Conservation (phyloP, 148 eudicot species). For the Persicaria tinctoria region DNA sequence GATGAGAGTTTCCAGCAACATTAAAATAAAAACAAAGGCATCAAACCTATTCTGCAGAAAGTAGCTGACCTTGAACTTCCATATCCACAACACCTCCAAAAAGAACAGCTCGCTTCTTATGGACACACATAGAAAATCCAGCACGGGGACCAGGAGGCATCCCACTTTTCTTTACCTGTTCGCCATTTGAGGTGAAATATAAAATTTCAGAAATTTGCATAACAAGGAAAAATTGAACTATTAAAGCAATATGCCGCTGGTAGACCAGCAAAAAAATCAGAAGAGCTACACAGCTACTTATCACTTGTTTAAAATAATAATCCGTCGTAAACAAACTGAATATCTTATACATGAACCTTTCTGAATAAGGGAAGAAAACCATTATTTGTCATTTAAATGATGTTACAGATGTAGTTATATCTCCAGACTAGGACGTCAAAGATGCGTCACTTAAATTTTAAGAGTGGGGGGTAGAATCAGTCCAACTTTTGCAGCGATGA, state of each 20-base stretch:
- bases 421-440: not conserved
- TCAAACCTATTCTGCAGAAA: not conserved
- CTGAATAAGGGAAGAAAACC: not conserved
- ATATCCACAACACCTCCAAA: constrained; percentile 98
- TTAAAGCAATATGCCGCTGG: not conserved
- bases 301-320: no score
- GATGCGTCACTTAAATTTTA: not conserved
- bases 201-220: not conserved
- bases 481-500: not conserved
- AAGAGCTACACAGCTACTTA: not conserved
- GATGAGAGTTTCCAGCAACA: not conserved
- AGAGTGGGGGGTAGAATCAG: not conserved
- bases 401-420: not conserved
- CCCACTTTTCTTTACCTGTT: constrained; percentile 93
- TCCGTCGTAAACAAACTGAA: no score
- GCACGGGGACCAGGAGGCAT: constrained; percentile 99
- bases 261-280: not conserved
- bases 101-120: constrained; percentile 85
- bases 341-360: not conserved
- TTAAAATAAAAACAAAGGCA: not conserved
- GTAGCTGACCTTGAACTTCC: constrained; percentile 74
- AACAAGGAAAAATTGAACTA: not conserved
- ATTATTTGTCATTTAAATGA: not conserved
- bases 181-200: constrained; percentile 17
- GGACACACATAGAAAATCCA: constrained; percentile 90